Conservation (phyloP, 2,329 filamentous ascomycete genomes). For the Colletotrichum sp. region DNA sequence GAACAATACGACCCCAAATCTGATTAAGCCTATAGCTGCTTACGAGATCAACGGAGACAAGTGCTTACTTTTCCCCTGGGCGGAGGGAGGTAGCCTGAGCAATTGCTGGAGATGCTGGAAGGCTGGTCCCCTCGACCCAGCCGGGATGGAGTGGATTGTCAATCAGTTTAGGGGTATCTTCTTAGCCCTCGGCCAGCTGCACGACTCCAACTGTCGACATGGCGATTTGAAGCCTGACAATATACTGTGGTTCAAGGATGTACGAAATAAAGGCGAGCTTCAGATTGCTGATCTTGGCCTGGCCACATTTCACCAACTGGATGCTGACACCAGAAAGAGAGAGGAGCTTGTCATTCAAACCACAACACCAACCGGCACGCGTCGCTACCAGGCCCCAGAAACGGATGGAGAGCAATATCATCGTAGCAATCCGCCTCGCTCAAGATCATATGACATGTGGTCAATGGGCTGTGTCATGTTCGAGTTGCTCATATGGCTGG, state of each 20-base stretch:
- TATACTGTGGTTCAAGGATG: neutral
- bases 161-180: neutral
- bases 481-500: neutral
- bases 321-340: neutral
- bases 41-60: neutral
- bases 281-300: conserved; percentile 3
- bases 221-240: conserved; percentile 13
- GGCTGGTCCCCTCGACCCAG: neutral
- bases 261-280: neutral
- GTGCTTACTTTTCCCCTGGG: neutral
- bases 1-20: neutral
- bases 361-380: neutral
- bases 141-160: neutral
- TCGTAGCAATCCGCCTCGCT: neutral
- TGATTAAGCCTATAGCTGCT: neutral
- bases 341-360: neutral
- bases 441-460: neutral
- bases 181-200: neutral
- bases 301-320: neutral
- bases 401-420: neutral
- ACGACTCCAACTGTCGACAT: neutral
- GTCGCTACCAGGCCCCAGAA: neutral
- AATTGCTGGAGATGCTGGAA: neutral
- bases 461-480: neutral
- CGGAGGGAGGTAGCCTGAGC: neutral